Percentiles rank a stretch among this genome's conserved stretches.
These are phyloP conservation scores for Fraxinus latifolia DNA, from an alignment of 305 asterid species.

Conservation along the genomic window DNA sequence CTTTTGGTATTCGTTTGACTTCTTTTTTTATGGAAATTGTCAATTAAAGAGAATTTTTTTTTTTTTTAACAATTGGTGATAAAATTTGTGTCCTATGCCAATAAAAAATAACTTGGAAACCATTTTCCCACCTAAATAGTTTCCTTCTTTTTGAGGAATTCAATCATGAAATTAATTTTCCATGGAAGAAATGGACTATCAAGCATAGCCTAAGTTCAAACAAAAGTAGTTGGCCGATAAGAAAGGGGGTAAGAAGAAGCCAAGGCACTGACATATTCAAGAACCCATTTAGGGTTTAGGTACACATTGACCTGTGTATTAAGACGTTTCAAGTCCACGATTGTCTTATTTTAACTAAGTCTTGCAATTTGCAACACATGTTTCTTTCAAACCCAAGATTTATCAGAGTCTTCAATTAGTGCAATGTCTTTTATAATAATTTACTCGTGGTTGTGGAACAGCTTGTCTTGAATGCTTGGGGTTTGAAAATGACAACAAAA, in stretches of 20 bases:
- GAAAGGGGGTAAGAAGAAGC: not conserved
- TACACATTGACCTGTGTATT: not conserved
- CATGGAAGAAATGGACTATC: too few species aligned
- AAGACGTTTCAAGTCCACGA: not conserved
- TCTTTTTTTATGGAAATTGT: too few species aligned
- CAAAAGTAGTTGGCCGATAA: too few species aligned
- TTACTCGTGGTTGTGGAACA: not conserved
- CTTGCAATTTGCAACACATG: not conserved
- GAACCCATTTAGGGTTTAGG: not conserved
- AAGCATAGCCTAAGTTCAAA: too few species aligned
- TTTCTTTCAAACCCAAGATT: not conserved
- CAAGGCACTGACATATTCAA: not conserved
- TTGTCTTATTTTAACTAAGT: not conserved
- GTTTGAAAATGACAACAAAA: conserved; percentile 16
- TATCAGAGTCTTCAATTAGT: not conserved
- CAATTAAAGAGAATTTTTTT: too few species aligned
- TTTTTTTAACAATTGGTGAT: too few species aligned
- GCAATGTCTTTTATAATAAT: not conserved
- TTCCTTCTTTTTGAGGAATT: too few species aligned
- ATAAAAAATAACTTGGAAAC: too few species aligned
- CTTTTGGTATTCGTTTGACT: too few species aligned
- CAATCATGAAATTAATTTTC: too few species aligned
- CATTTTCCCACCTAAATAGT: too few species aligned
- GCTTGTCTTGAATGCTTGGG: not conserved
- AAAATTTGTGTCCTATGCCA: too few species aligned